Base-by-base conservation (phyloP, 139 green algal genomes). In the Axilococcus clingmanii region DNA sequence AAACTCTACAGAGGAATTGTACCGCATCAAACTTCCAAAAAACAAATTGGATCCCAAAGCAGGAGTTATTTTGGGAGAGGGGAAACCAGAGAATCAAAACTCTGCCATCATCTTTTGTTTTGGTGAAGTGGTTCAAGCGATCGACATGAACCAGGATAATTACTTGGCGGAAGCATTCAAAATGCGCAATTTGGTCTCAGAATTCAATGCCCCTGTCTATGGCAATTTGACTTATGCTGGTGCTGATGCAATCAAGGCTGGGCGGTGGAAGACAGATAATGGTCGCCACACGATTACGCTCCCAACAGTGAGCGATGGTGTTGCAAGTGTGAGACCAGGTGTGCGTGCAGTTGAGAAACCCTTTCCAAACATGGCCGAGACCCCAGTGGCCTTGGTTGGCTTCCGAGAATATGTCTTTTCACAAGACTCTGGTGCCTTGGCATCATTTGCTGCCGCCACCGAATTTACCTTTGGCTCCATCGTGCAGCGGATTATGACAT, bases 21-120 rank as follows among this genome's bases (percentile, higher is more conserved):
- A 73, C 61, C 34, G 71, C 29, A 63, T 85, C 29, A 60, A 69
- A n/a, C 59, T 91, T 48, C 82, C 82, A 3, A 52, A 58, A 29
- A 68, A 75, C 50, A 48, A 40, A 7, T 23, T 57, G 12, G 25
- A 30, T 8, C 40, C 19, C 6, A 29, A 22, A 48, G 66, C 61
- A 52, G 64, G 46, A 3, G 58, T 76, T 29, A 66, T 76, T 22
- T 59, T 91, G n/a, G 84, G 84, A 1, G 84, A 94, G 66, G 84
- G 84, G 59, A 94, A 94, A 66, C 84, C 84, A 1, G 84, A 94
- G 77, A 94, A 94, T 67, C 84, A 94, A 60, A 94, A 94, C 69
- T 75, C 86, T 41, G 72, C 83, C 12, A 68, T 81, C 55, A 86
- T 87, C 54, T 94, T 92, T 64, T 78, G 71, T 40, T 76, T 83